Evolutionary conservation across 192 early-diverging fungal genomes (phyloP), one percentile per base, ranked within the genome.

Genomic region (Pilaira anomala): DNA sequence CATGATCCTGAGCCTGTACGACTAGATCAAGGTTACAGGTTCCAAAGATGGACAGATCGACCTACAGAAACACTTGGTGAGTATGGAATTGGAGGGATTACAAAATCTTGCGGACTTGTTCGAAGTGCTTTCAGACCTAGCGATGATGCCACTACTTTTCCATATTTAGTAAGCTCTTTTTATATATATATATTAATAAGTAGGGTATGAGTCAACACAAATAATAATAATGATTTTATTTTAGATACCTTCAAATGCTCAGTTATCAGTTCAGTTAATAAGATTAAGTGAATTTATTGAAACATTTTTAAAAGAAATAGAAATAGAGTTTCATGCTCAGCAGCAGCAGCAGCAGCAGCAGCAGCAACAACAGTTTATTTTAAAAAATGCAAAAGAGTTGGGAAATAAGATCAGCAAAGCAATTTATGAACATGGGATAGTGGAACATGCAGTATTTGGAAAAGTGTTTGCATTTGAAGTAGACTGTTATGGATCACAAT

Each of bases 391-490:
- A 22, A 60, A 57, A 21, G 24, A 22, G 1, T 48, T 71, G 33
- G 63, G 69, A 1, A 25, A 64, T 16, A 60, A 42, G 9, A 83
- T 90, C 7, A 60, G 76, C 21, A 29, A 67, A 41, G 87, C 83
- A 1, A 80, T 90, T 19, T 49, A 78, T 29, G 45, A 67, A 24
- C 68, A 79, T 33, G 87, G 78, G 16, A 73, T 83, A 3, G 48
- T 78, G 0, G n/a, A 64, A 18, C 86, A 90, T 56, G 73, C 76
- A 0, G 64, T 60, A 36, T 74, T 78, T 61, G 85, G 87, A 1
- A 48, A 69, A 26, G 68, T 90, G 12, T 86, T 85, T 74, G 87
- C 79, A 0, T 90, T 83, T 56, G 88, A 90, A 67, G 77, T 85
- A n/a, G 88, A 90, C 53, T 87, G 88, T 22, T 88, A 79, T 50